Conservation (phyloP, 129 eudicot species). For the Artemisia argyi region DNA sequence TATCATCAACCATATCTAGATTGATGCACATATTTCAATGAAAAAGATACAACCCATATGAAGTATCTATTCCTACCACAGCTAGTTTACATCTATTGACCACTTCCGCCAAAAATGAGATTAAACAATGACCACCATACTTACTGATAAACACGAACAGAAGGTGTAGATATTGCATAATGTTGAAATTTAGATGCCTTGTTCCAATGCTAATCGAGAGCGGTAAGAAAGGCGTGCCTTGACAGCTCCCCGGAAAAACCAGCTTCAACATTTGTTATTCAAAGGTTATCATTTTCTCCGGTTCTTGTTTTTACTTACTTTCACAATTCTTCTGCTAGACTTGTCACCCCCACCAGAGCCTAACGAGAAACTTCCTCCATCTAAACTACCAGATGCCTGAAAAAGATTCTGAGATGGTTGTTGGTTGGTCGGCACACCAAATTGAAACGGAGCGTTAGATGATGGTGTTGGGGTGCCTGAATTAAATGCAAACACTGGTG, state of each 20-base stretch:
- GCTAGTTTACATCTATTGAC: constrained; percentile 11
- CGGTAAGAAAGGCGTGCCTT: neutral
- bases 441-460: constrained; percentile 49
- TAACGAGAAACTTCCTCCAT: constrained; percentile 87
- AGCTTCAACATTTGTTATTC: too few relatives aligned
- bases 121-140: constrained; percentile 20
- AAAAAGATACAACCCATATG: neutral
- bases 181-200: neutral
- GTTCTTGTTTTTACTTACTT: constrained; percentile 34
- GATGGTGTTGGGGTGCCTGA: constrained; percentile 40
- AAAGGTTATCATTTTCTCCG: constrained; percentile 45
- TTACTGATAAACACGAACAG: neutral
- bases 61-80: neutral
- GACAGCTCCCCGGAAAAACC: too few relatives aligned
- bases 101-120: constrained; percentile 34
- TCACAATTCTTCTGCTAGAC: constrained; percentile 55
- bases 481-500: constrained; percentile 58
- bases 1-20: too few relatives aligned
- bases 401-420: constrained; percentile 49
- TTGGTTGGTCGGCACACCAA: constrained; percentile 65
- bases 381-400: constrained; percentile 63
- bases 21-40: too few relatives aligned
- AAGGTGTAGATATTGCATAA: constrained; percentile 3
- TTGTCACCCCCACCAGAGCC: constrained; percentile 79
- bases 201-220: neutral